These are phyloP conservation scores for Penicillium rolfsii DNA, from an alignment of 2,329 filamentous ascomycete genomes.

Conservation along the genomic window DNA sequence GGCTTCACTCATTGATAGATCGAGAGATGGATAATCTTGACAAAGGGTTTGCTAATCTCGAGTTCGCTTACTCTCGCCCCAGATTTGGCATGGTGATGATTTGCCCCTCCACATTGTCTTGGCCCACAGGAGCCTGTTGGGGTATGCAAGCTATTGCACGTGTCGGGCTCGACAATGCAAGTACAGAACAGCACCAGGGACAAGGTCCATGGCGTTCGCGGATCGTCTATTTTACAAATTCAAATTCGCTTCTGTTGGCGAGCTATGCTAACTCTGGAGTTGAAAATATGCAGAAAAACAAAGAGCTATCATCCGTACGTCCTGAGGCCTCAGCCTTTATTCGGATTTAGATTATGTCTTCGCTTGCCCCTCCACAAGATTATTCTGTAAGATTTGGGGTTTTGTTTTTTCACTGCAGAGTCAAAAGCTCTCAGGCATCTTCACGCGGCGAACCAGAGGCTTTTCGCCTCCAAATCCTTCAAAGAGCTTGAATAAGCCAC, in stretches of 20 bases:
- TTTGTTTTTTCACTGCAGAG: too few relatives aligned
- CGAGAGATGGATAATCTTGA: conserved; percentile 9
- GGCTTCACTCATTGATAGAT: neutral
- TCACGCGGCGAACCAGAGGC: neutral
- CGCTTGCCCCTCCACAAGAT: too few relatives aligned
- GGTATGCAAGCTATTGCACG: neutral
- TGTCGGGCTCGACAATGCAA: neutral
- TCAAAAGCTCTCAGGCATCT: too few relatives aligned
- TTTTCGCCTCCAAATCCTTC: neutral
- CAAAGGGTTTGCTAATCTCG: conserved; percentile 13
- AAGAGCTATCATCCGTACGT: too few relatives aligned
- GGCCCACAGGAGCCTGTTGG: neutral
- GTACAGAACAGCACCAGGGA: neutral
- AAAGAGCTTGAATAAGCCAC: neutral
- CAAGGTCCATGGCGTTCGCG: too few relatives aligned
- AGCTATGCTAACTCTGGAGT: too few relatives aligned
- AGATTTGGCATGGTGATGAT: neutral
- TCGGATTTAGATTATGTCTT: too few relatives aligned
- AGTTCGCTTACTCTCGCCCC: neutral
- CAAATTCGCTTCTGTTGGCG: too few relatives aligned
- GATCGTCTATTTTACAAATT: too few relatives aligned
- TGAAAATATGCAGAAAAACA: too few relatives aligned
- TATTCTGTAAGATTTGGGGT: too few relatives aligned
- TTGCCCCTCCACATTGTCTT: neutral
- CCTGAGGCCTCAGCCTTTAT: too few relatives aligned